These are phyloP conservation scores for Testicularia cyperi DNA, from an alignment of 1,284 basidiomycete species.

Conservation along the genomic window DNA sequence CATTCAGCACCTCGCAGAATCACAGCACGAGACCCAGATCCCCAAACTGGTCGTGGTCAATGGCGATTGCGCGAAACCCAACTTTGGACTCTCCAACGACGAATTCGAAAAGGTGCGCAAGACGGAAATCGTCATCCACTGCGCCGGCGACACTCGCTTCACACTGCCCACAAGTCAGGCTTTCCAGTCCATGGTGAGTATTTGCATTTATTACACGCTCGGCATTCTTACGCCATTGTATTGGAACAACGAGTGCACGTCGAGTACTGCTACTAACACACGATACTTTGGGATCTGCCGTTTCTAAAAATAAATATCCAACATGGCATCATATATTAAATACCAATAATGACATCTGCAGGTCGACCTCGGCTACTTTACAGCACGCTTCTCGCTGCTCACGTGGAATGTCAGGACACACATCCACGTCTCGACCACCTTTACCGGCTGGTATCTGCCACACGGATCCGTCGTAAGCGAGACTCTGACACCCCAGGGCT, in stretches of 20 bases:
- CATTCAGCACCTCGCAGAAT: conserved; percentile 21
- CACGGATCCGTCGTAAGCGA: conserved; percentile 36
- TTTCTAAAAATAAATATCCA: too few relatives aligned
- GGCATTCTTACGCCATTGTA: too few relatives aligned
- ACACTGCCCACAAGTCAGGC: conserved; percentile 26
- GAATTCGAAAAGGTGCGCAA: conserved; percentile 29
- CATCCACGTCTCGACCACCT: conserved; percentile 41
- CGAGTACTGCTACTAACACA: too few relatives aligned
- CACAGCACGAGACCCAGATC: conserved; percentile 7
- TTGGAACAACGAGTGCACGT: too few relatives aligned
- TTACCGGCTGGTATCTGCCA: conserved; percentile 36
- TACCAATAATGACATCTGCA: too few relatives aligned
- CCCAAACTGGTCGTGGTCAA: conserved; percentile 34
- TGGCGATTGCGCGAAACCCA: conserved; percentile 31
- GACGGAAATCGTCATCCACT: conserved; percentile 41
- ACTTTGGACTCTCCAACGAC: conserved; percentile 27
- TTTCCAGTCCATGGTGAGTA: conserved; percentile 33
- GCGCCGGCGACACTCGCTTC: conserved; percentile 37
- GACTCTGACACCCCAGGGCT: conserved; percentile 18
- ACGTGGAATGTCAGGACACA: conserved; percentile 40
- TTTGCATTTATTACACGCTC: too few relatives aligned
- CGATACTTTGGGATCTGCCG: too few relatives aligned
- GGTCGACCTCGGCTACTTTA: conserved; percentile 36
- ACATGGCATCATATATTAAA: too few relatives aligned
- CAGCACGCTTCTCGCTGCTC: conserved; percentile 33